These are phyloP conservation scores for Neofusicoccum umdonicola DNA, from an alignment of 2,329 filamentous ascomycete genomes.

Conservation along the genomic window DNA sequence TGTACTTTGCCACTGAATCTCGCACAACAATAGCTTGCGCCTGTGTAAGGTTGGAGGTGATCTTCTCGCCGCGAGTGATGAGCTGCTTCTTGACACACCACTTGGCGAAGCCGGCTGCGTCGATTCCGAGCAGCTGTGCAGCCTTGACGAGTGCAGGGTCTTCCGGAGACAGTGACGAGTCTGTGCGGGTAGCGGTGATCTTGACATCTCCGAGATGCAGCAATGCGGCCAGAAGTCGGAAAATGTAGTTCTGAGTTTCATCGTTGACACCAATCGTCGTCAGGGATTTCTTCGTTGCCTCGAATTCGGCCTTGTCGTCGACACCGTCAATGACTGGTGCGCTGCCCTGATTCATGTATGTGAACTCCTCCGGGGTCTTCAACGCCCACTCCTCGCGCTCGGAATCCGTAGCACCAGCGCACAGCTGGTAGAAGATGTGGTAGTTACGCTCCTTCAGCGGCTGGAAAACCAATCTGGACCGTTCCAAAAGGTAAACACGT, in stretches of 20 bases:
- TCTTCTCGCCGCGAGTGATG: constrained; percentile 94
- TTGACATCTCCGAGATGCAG: constrained; percentile 96
- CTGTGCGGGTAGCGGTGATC: constrained; percentile 84
- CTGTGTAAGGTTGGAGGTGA: constrained; percentile 89
- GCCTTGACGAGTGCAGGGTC: constrained; percentile 83
- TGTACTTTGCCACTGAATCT: constrained; percentile 97
- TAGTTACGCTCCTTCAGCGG: constrained; percentile 97
- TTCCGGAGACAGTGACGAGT: constrained; percentile 75
- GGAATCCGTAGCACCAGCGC: constrained; percentile 83
- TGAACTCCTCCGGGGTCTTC: constrained; percentile 82
- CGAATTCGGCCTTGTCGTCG: constrained; percentile 91
- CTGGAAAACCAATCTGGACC: constrained; percentile 94
- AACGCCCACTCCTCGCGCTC: constrained; percentile 79
- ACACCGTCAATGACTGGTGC: constrained; percentile 89
- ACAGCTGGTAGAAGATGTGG: constrained; percentile 97
- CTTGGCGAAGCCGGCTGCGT: constrained; percentile 82
- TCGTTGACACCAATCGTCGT: constrained; percentile 80
- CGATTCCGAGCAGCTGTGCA: constrained; percentile 81
- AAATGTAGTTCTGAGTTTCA: constrained; percentile 77
- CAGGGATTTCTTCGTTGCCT: constrained; percentile 81
- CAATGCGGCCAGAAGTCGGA: constrained; percentile 84
- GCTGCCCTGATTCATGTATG: constrained; percentile 94
- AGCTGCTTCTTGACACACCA: constrained; percentile 99
- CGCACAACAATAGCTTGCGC: constrained; percentile 91
- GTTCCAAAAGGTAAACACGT: constrained; percentile 89